These are phyloP conservation scores for Diplodia mutila DNA, from an alignment of 2,329 filamentous ascomycete genomes.

Conservation along the genomic window DNA sequence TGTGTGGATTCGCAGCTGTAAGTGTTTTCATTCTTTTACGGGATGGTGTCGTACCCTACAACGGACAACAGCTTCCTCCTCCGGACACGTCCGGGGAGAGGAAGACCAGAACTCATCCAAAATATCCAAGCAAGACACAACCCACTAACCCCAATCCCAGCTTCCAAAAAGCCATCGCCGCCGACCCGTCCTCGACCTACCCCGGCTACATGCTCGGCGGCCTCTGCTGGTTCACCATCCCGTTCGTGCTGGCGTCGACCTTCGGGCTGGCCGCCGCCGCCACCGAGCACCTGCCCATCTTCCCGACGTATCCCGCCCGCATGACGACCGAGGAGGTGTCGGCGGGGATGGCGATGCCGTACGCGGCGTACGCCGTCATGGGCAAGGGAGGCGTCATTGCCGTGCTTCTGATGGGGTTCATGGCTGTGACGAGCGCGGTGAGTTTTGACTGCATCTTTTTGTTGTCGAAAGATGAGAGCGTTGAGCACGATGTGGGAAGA, in stretches of 20 bases:
- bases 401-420: slow-evolving; percentile 38
- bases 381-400: slow-evolving; percentile 38
- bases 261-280: slow-evolving; percentile 52
- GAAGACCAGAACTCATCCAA: background rate
- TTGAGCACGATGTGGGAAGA: rapidly evolving
- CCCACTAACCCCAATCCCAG: background rate
- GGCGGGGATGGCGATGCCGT: slow-evolving; percentile 37
- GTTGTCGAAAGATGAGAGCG: too few relatives aligned
- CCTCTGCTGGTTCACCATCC: slow-evolving; percentile 55
- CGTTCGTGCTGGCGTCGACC: slow-evolving; percentile 52
- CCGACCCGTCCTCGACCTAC: slow-evolving; percentile 19
- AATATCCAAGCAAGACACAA: background rate
- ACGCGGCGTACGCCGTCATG: slow-evolving; percentile 36
- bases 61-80: too few relatives aligned
- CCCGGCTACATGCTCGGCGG: slow-evolving; percentile 45
- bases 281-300: slow-evolving; percentile 47
- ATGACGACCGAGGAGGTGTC: slow-evolving; percentile 36
- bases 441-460: background rate
- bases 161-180: slow-evolving; percentile 23
- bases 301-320: slow-evolving; percentile 48
- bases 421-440: slow-evolving; percentile 39
- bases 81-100: too few relatives aligned
- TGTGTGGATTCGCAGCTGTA: slow-evolving; percentile 19
- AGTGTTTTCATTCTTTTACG: too few relatives aligned
- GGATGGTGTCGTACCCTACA: too few relatives aligned